Evolutionary conservation across 2,329 filamentous ascomycete species (phyloP).

Genomic region (Rugonectria rugulosa): DNA sequence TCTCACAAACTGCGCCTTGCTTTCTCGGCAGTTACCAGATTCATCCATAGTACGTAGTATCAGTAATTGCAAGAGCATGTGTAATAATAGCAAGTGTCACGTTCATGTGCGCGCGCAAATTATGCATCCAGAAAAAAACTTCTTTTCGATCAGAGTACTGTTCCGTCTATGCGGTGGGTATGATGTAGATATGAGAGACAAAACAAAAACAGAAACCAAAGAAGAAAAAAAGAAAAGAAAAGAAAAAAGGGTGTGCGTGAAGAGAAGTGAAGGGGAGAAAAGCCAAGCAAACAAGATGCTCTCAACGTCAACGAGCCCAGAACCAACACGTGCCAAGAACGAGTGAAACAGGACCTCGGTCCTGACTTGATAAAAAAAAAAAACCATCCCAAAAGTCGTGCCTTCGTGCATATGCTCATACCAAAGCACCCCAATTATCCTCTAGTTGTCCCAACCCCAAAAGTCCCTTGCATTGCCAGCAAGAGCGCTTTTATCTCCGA

Average conservation of each 20-base stretch:
- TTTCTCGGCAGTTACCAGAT: slow-evolving; percentile 2
- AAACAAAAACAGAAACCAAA: neutral
- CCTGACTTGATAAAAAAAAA: slow-evolving; percentile 20
- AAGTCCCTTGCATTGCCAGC: slow-evolving; percentile 21
- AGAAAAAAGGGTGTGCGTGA: neutral
- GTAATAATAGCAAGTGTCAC: too few species aligned
- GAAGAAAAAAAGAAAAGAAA: neutral
- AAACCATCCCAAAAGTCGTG: slow-evolving; percentile 29
- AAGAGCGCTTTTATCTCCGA: slow-evolving; percentile 22
- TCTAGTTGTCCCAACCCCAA: slow-evolving; percentile 29
- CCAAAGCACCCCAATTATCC: slow-evolving; percentile 21
- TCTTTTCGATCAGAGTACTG: slow-evolving; percentile 9
- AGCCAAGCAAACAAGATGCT: neutral
- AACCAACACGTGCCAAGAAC: slow-evolving; percentile 1
- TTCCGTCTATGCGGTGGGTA: slow-evolving; percentile 18
- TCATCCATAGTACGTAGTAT: neutral
- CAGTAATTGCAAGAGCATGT: too few species aligned
- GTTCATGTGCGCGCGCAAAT: neutral
- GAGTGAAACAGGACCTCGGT: slow-evolving; percentile 19
- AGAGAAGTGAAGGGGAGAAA: slow-evolving; percentile 7
- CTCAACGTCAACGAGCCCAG: neutral
- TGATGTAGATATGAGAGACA: slow-evolving; percentile 2
- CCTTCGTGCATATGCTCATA: slow-evolving; percentile 32
- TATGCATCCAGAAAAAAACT: slow-evolving; percentile 1
- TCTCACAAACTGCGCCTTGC: slow-evolving; percentile 6